Base-by-base conservation (phyloP, 1,139 yeast genomes). In the Sugiyamaella sp. region DNA sequence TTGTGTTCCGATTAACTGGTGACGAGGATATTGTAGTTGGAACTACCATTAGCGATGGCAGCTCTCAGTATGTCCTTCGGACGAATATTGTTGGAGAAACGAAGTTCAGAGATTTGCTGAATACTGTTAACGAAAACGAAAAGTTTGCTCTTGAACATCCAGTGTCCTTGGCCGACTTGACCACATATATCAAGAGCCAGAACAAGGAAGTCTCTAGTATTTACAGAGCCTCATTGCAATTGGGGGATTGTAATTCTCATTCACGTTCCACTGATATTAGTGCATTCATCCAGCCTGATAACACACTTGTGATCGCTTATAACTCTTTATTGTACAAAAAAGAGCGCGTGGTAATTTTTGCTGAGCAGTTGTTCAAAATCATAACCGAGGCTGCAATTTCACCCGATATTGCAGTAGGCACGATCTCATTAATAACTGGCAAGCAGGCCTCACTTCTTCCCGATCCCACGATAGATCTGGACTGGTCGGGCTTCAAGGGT, bases 21-120 rank as follows among this genome's bases (percentile, higher is more conserved):
- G 98, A 93, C 67, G 97, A 90, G 60, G 98, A 93, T 65, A 84
- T 93, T 52, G 85, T 87, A n/a, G 73, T 93, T 58, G 89, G 95
- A 24, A 82, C 95, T 1, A 84, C 83, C 56, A 70, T 77, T 14
- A 71, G 74, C 21, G 54, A 49, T 17, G 46, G 56, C 8, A 37
- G 66, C 67, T 25, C 68, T 70, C 57, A 84, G 75, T 59, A 81
- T 60, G 82, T 88, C 24, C 69, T 89, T 42, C 77, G 96, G 64
- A 74, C 86, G 50, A 74, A 74, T 35, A 73, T 89, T 57, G 75
- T 66, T 37, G 72, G 71, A 22, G 61, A 63, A 32, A 62, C 72
- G 14, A 70, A 84, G 0, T 87, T 90, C 62, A 55, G 63, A 1
- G 80, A 84, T 46, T 74, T 90, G 54, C 66, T 79, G 33, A 66